Base-by-base conservation (phyloP, 1,139 yeast species). In the Sugiyamaella japonica region DNA sequence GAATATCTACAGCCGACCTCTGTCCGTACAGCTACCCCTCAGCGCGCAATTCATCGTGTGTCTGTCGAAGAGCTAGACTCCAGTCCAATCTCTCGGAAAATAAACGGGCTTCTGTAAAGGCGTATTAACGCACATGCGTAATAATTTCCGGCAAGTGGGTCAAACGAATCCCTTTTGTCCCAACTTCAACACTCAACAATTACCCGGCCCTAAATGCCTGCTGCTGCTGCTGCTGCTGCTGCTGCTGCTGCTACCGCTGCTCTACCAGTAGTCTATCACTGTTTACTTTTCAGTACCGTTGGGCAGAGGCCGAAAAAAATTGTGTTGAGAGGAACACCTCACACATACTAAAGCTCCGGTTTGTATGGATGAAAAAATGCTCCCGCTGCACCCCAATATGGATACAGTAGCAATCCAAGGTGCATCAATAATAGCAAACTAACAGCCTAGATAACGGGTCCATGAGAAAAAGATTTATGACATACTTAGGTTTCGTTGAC, bases 361-460 rank as follows among this genome's bases (percentile, higher is more conserved):
- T 23, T 34, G 40, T 23, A 38, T 38, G 40, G 46, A 37, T 28
- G 34, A 23, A 40, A n/a, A 13, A 29, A 20, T 20, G 38, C 25
- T 25, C n/a, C 13, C 28, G 43, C 29, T 42, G 41, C 31, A 34
- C 43, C 53, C 48, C 37, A 23, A 46, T 52, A 20, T 51, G 46
- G 51, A 39, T 32, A 31, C 38, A 39, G 39, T 48, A 48, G 51
- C 51, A 48, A 48, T 37, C 51, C 39, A 29, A 48, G 34, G 40
- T 39, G 51, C 51, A 23, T 47, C 37, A 15, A 36, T 8, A 20
- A 20, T 45, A 47, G 54, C 54, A 52, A 51, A 13, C 50, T 46
- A 52, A 20, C 15, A 13, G 3, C 38, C 15, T n/a, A 13, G 38
- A 34, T 13, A n/a, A 34, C 15, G 16, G 38, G 38, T 34, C 38